Evolutionary conservation across 2,329 filamentous ascomycete species (phyloP).

Genomic region (Amauroascus verrucosus): DNA sequence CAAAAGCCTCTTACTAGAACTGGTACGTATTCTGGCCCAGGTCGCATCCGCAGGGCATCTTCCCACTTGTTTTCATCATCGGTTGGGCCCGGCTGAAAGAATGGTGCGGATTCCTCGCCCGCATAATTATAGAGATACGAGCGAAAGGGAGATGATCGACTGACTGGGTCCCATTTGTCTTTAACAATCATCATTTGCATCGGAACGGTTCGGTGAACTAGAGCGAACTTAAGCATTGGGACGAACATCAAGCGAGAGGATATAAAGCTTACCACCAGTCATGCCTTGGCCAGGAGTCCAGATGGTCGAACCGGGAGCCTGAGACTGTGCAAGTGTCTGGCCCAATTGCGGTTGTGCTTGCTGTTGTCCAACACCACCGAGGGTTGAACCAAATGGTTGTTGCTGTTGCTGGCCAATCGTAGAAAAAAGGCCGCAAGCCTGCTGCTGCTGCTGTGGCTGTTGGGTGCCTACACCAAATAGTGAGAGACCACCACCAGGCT

Average conservation of each 20-base stretch:
- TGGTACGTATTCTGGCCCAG: slow-evolving; percentile 48
- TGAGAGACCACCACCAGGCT: slow-evolving; percentile 29
- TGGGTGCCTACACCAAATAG: slow-evolving; percentile 26
- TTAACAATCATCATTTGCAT: slow-evolving; percentile 53
- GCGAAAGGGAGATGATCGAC: slow-evolving; percentile 45
- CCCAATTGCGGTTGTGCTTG: slow-evolving; percentile 33
- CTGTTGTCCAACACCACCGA: slow-evolving; percentile 22
- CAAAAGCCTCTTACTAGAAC: slow-evolving; percentile 51
- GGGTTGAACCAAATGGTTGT: slow-evolving; percentile 21
- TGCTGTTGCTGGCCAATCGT: slow-evolving; percentile 20
- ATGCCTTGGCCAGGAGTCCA: slow-evolving; percentile 37
- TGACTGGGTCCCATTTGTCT: slow-evolving; percentile 51
- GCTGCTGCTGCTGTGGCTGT: slow-evolving; percentile 29
- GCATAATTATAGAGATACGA: slow-evolving; percentile 56
- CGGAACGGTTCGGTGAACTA: slow-evolving; percentile 50
- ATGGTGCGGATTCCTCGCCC: slow-evolving; percentile 48
- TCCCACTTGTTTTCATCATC: slow-evolving; percentile 56
- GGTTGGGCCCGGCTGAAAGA: slow-evolving; percentile 48
- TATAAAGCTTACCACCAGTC: slow-evolving; percentile 29
- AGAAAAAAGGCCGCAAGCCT: slow-evolving; percentile 34
- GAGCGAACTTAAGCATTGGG: background rate
- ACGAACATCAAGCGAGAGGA: background rate
- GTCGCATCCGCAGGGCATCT: slow-evolving; percentile 51
- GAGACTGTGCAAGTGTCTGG: slow-evolving; percentile 31
- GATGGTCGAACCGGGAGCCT: slow-evolving; percentile 30